Conservation (phyloP, 768 basidiomycete species). For the Suillus alpinus region DNA sequence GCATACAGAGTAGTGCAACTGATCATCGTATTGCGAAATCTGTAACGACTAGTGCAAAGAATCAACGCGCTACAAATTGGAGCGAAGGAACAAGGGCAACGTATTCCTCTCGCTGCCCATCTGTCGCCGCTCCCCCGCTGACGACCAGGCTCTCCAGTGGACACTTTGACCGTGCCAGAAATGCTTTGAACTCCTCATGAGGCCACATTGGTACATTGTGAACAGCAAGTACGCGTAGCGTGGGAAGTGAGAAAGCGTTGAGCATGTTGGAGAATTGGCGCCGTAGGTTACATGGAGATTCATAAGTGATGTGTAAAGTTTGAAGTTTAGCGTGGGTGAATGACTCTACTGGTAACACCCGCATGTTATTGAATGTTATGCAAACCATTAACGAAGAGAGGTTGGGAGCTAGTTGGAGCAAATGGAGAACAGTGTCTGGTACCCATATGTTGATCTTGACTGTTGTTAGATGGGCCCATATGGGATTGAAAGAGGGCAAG, state of each 20-base stretch:
- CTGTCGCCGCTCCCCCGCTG: constrained; percentile 10
- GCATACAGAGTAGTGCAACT: too few species aligned
- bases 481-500: constrained; percentile 11
- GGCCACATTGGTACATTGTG: constrained; percentile 8
- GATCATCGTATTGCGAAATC: too few species aligned
- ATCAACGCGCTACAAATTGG: background rate
- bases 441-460: constrained; percentile 3
- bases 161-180: constrained; percentile 17
- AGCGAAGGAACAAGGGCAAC: constrained; percentile 18
- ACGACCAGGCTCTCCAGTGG: constrained; percentile 19
- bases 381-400: constrained; percentile 14
- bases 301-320: constrained; percentile 11
- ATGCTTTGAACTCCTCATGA: constrained; percentile 13
- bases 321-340: constrained; percentile 12
- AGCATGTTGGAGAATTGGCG: constrained; percentile 8
- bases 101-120: constrained; percentile 14
- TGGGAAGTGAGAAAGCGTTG: constrained; percentile 15
- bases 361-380: background rate
- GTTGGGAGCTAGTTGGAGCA: constrained; percentile 16
- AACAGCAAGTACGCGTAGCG: constrained; percentile 9
- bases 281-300: too few species aligned
- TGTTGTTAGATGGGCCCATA: constrained; percentile 16
- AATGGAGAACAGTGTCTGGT: background rate
- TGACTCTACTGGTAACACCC: background rate
- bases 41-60: too few species aligned